Base-by-base conservation (phyloP, 78 protist genomes). In the Goniomonas avonlea region DNA sequence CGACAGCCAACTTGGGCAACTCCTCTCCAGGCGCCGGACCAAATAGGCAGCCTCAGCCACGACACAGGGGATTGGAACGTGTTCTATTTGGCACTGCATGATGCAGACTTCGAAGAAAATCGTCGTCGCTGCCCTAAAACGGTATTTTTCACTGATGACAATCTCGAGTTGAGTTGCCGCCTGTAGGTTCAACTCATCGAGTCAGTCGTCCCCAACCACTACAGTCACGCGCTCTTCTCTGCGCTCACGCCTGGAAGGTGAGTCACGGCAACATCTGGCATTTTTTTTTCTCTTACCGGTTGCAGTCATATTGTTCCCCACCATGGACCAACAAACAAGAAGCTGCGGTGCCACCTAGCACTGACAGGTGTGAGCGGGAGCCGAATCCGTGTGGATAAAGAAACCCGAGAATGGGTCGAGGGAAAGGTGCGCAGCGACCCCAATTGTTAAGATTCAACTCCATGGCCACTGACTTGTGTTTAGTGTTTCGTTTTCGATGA, bases 161-260 rank as follows among this genome's bases (percentile, higher is more conserved):
- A n/a, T n/a, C n/a, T n/a, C n/a, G n/a, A n/a, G n/a, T n/a, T n/a
- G n/a, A n/a, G n/a, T n/a, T n/a, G n/a, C n/a, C n/a, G n/a, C n/a
- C n/a, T n/a, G n/a, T n/a, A n/a, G n/a, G n/a, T n/a, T 5, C 40
- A 20, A 47, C 68, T 61, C 29, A 23, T 63, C 40, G 29, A 23
- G 2, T 34, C 31, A 5, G 59, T 73, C 31, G 73, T 27, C 45
- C 59, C 81, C 45, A 41, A 74, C 27, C n/a, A 56, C 39, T 77
- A 77, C 82, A n/a, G 45, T 47, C 82, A 77, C 63, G 82, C 82
- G 66, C 63, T 77, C 74, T 77, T 77, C 65, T 77, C 82, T 20
- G 82, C 82, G 20, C 82, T 77, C 34, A 43, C 48, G 48, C 82
- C 82, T 1, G 82, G 82, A 53, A 77, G 76, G 27, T 74, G 63